Evolutionary conservation across 352 stramenopile species (phyloP).

Genomic region (Pythium utonaiense): DNA sequence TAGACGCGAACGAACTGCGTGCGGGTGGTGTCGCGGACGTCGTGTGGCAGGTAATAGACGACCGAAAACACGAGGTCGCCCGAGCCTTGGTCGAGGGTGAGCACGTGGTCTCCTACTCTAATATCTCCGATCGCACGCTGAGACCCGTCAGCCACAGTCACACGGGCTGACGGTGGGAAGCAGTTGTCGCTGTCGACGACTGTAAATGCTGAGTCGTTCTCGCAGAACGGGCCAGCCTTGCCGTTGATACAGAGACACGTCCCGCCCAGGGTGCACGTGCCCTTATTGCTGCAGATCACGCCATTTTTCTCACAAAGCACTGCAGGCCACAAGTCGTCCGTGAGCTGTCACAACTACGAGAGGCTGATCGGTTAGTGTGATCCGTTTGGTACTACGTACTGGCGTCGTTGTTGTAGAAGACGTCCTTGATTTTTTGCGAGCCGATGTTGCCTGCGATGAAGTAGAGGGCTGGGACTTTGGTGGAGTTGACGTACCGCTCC

Average conservation of each 20-base stretch:
- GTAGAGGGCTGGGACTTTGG: slow-evolving; percentile 51
- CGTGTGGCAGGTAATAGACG: slow-evolving; percentile 71
- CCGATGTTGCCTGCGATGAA: slow-evolving; percentile 69
- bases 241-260: slow-evolving; percentile 58
- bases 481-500: slow-evolving; percentile 52
- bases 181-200: slow-evolving; percentile 51
- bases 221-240: slow-evolving; percentile 58
- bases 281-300: slow-evolving; percentile 59
- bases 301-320: slow-evolving; percentile 75
- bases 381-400: slow-evolving; percentile 55
- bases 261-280: slow-evolving; percentile 62
- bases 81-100: slow-evolving; percentile 34
- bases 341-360: not conserved
- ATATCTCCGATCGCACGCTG: slow-evolving; percentile 32
- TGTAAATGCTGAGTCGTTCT: slow-evolving; percentile 42
- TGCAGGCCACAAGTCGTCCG: slow-evolving; percentile 18
- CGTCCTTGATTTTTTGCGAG: slow-evolving; percentile 71
- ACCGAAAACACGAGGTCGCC: slow-evolving; percentile 38
- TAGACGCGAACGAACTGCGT: slow-evolving; percentile 19
- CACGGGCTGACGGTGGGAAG: slow-evolving; percentile 48
- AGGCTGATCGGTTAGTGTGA: no score
- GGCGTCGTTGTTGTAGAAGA: slow-evolving; percentile 60
- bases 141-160: slow-evolving; percentile 27
- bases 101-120: slow-evolving; percentile 44
- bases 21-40: slow-evolving; percentile 16